Conservation (phyloP, 495 filamentous ascomycete species). For the Collariella sp. region DNA sequence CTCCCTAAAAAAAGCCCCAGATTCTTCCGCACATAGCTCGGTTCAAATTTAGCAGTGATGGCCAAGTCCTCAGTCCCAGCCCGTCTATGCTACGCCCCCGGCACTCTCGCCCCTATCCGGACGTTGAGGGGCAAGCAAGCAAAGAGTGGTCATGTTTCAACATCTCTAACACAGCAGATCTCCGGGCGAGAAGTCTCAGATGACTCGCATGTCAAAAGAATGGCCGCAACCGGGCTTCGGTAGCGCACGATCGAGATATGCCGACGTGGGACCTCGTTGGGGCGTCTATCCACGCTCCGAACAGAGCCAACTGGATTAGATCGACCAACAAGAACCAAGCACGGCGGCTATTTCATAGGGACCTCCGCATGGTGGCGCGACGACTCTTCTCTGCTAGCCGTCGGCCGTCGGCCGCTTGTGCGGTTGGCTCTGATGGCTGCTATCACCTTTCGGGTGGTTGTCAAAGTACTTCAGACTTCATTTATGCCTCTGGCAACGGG, state of each 20-base stretch:
- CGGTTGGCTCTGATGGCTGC: too few relatives aligned
- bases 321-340: constrained; percentile 1
- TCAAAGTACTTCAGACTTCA: constrained; percentile 7
- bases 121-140: not conserved
- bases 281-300: constrained; percentile 5
- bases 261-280: constrained; percentile 1
- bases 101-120: not conserved
- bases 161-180: not conserved
- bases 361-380: constrained; percentile 2
- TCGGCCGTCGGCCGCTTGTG: not conserved
- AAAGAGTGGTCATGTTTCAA: not conserved
- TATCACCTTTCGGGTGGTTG: not conserved
- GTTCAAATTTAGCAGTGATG: constrained; percentile 4
- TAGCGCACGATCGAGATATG: constrained; percentile 12
- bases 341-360: constrained; percentile 15
- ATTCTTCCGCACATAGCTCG: not conserved
- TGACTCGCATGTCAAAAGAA: not conserved
- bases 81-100: not conserved
- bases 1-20: too few relatives aligned
- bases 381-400: not conserved
- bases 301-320: not conserved
- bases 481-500: too few relatives aligned
- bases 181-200: not conserved
- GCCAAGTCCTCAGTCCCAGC: not conserved
- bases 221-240: constrained; percentile 1